A percentile compares a stretch with the other conserved stretches of the same genome.
Evolutionary conservation across 2,329 filamentous ascomycete genomes (phyloP).

Genomic region (Sarocladiaceae sp.): DNA sequence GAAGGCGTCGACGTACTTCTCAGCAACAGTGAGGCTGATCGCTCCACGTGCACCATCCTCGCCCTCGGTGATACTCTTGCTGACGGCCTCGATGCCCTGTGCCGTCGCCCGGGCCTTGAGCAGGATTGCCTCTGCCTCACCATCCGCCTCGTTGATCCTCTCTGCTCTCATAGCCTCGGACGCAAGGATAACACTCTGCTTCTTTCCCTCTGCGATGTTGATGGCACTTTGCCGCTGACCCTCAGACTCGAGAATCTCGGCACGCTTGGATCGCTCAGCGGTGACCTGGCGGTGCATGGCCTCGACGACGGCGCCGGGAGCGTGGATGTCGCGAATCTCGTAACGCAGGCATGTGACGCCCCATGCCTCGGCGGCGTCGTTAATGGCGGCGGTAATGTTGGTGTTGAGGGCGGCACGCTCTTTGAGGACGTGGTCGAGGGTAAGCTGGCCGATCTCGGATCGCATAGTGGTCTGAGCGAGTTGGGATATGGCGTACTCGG

Average conservation of each 20-base stretch:
- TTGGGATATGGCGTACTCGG: constrained; percentile 97
- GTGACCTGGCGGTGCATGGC: constrained; percentile 59
- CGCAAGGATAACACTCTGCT: constrained; percentile 93
- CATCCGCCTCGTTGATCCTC: constrained; percentile 85
- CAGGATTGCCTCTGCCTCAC: constrained; percentile 90
- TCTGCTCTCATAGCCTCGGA: constrained; percentile 87
- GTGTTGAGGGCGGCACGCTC: constrained; percentile 93
- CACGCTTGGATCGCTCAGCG: constrained; percentile 92
- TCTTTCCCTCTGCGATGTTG: constrained; percentile 96
- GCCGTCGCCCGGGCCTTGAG: constrained; percentile 84
- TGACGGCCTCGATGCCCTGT: constrained; percentile 79
- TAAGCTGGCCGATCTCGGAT: constrained; percentile 93
- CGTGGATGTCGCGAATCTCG: constrained; percentile 97
- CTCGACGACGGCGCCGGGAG: constrained; percentile 62
- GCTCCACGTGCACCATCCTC: constrained; percentile 72
- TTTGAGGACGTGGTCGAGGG: constrained; percentile 94
- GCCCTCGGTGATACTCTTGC: constrained; percentile 66
- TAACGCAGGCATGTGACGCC: constrained; percentile 93
- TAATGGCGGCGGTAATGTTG: constrained; percentile 98
- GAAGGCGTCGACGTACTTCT: constrained; percentile 98
- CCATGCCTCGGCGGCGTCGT: constrained; percentile 95
- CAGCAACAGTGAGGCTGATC: constrained; percentile 80
- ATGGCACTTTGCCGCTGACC: constrained; percentile 96
- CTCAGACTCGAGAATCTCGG: constrained; percentile 95
- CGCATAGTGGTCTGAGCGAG: constrained; percentile 98